Percentiles rank a stretch among this genome's conserved stretches.
These are phyloP conservation scores for Trichoderma sp. DNA, from an alignment of 2,329 filamentous ascomycete species.

Conservation along the genomic window DNA sequence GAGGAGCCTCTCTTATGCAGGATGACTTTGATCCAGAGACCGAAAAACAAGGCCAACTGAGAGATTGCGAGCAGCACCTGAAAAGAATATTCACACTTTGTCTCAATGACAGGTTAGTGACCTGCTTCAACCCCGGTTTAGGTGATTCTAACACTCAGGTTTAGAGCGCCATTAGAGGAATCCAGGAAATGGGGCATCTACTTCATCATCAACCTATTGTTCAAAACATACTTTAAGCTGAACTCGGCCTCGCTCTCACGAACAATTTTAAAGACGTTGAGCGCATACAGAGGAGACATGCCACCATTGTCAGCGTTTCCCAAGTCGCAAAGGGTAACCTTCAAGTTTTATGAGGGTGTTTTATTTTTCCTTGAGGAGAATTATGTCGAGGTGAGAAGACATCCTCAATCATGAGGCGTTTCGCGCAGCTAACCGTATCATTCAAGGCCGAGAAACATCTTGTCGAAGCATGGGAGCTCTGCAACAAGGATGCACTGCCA, in stretches of 20 bases:
- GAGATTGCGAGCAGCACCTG: slow-evolving; percentile 85
- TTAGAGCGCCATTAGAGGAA: slow-evolving; percentile 75
- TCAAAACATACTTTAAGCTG: slow-evolving; percentile 98
- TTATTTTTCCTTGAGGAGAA: slow-evolving; percentile 94
- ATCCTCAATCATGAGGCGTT: neutral
- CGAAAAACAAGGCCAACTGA: slow-evolving; percentile 78
- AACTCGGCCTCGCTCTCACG: slow-evolving; percentile 87
- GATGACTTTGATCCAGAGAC: slow-evolving; percentile 78
- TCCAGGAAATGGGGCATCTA: slow-evolving; percentile 99
- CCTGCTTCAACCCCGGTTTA: neutral
- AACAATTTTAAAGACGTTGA: slow-evolving; percentile 81
- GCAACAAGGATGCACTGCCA: slow-evolving; percentile 65
- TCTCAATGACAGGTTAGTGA: slow-evolving; percentile 75
- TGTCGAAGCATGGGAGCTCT: slow-evolving; percentile 76
- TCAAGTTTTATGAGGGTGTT: slow-evolving; percentile 93
- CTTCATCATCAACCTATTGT: slow-evolving; percentile 87
- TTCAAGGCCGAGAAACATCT: slow-evolving; percentile 73
- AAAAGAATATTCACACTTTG: slow-evolving; percentile 92
- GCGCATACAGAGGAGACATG: slow-evolving; percentile 75
- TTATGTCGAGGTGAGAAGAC: slow-evolving; percentile 63
- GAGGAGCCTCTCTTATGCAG: slow-evolving; percentile 53
- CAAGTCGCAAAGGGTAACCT: slow-evolving; percentile 87
- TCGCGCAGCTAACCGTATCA: neutral
- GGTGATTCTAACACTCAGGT: neutral
- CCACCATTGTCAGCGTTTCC: slow-evolving; percentile 77